Evolutionary conservation across 805 yeast species (phyloP).

Genomic region (Myxozyma geophila): DNA sequence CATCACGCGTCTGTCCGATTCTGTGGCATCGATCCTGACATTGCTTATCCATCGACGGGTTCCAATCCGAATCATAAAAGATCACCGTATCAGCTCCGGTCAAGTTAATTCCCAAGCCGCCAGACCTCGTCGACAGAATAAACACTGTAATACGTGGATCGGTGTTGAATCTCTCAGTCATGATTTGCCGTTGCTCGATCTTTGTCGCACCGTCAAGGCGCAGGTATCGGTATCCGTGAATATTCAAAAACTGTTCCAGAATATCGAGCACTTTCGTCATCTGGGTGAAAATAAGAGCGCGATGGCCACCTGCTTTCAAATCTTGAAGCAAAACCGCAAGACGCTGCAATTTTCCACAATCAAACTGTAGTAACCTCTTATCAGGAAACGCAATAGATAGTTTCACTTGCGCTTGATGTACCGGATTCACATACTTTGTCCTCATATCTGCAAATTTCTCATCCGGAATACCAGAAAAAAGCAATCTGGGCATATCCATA

Average conservation of each 20-base stretch:
- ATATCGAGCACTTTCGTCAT: slow-evolving; percentile 97
- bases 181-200: slow-evolving; percentile 91
- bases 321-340: slow-evolving; percentile 75
- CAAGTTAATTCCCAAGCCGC: slow-evolving; percentile 95
- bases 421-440: slow-evolving; percentile 51
- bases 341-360: slow-evolving; percentile 94
- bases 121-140: slow-evolving; percentile 92
- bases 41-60: slow-evolving; percentile 99
- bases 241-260: slow-evolving; percentile 87
- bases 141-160: slow-evolving; percentile 73
- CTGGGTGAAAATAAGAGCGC: slow-evolving; percentile 95
- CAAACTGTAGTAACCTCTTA: slow-evolving; percentile 86
- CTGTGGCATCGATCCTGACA: slow-evolving; percentile 99
- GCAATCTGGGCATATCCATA: slow-evolving; percentile 58
- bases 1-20: slow-evolving; percentile 97
- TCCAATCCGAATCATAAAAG: slow-evolving; percentile 98
- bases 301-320: slow-evolving; percentile 82
- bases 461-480: slow-evolving; percentile 43
- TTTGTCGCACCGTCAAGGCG: slow-evolving; percentile 97
- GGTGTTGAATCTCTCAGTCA: slow-evolving; percentile 89
- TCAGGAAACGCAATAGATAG: slow-evolving; percentile 95
- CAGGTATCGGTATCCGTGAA: slow-evolving; percentile 92
- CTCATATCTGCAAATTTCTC: slow-evolving; percentile 22
- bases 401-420: slow-evolving; percentile 84
- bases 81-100: slow-evolving; percentile 99